phyloP scores from a whole-genome alignment of 768 basidiomycete species.

The Hygrophoropsis aurantiaca region DNA sequence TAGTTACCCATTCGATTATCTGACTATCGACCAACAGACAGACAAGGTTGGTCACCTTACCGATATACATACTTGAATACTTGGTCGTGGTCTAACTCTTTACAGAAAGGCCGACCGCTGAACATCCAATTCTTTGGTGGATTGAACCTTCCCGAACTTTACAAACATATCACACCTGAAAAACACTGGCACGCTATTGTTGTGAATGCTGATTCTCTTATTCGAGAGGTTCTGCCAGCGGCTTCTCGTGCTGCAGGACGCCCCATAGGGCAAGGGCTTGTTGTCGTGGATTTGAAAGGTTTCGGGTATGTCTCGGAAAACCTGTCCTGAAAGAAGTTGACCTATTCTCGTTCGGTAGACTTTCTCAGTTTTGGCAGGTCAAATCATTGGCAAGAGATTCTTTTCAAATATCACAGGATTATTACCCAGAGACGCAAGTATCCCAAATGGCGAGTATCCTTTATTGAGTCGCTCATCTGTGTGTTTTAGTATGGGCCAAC shows the following conservation, averaged over 20 bases:
- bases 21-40: constrained; percentile 41
- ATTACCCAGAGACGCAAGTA: constrained; percentile 72
- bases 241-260: constrained; percentile 55
- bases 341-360: constrained; percentile 31
- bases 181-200: constrained; percentile 62
- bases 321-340: neutral
- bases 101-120: constrained; percentile 67
- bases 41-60: constrained; percentile 61
- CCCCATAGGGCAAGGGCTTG: constrained; percentile 50
- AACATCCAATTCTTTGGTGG: constrained; percentile 66
- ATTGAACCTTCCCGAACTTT: constrained; percentile 56
- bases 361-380: constrained; percentile 76
- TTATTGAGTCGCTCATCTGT: neutral
- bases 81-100: neutral
- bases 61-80: neutral
- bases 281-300: constrained; percentile 70
- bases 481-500: constrained; percentile 61
- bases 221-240: constrained; percentile 67
- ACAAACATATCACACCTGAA: constrained; percentile 57
- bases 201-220: constrained; percentile 64
- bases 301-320: constrained; percentile 50
- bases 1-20: too few relatives aligned
- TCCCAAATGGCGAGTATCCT: neutral
- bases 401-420: constrained; percentile 78
- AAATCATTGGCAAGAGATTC: constrained; percentile 59